Percentiles rank a stretch among this genome's conserved stretches.
These are phyloP conservation scores for Cladochytrium replicatum DNA, from an alignment of 192 early-diverging fungal genomes.

Conservation along the genomic window DNA sequence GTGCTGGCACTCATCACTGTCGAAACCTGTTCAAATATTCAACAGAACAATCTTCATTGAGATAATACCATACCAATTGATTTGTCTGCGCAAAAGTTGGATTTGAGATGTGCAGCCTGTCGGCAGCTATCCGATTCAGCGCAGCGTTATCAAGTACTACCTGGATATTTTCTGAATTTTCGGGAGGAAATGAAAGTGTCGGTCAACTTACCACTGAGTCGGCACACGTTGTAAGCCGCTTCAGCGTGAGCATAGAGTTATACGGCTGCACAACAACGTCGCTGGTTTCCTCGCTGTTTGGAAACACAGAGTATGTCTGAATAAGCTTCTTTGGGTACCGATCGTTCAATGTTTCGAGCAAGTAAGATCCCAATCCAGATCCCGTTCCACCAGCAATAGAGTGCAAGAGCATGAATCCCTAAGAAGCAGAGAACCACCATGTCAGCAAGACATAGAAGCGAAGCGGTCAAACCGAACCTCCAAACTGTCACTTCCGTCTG, in stretches of 20 bases:
- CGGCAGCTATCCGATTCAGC: slow-evolving; percentile 81
- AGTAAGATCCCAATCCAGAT: slow-evolving; percentile 87
- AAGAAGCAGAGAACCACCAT: not conserved
- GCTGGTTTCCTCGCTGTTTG: slow-evolving; percentile 81
- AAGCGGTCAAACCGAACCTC: slow-evolving; percentile 59
- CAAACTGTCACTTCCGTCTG: slow-evolving; percentile 85
- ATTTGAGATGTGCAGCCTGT: slow-evolving; percentile 84
- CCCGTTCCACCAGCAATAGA: slow-evolving; percentile 98
- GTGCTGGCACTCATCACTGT: slow-evolving; percentile 97
- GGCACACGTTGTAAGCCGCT: slow-evolving; percentile 81
- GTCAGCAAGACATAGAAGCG: not conserved
- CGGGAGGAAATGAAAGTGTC: not conserved
- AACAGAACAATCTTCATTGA: slow-evolving; percentile 1
- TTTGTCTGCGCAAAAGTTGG: slow-evolving; percentile 94
- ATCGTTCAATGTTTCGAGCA: slow-evolving; percentile 87
- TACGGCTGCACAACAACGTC: slow-evolving; percentile 98
- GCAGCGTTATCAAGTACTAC: slow-evolving; percentile 96
- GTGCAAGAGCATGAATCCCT: slow-evolving; percentile 92
- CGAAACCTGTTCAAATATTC: slow-evolving; percentile 58
- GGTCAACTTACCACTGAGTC: slow-evolving; percentile 77
- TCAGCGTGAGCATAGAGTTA: slow-evolving; percentile 87
- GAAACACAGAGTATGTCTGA: slow-evolving; percentile 97
- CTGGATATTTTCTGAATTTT: slow-evolving; percentile 12
- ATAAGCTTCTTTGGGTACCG: slow-evolving; percentile 95
- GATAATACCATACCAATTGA: slow-evolving; percentile 59